A percentile compares a stretch with the other conserved stretches of the same genome.
phyloP scores from a whole-genome alignment of 768 basidiomycete species.

The Boletus vermiculosoides region DNA sequence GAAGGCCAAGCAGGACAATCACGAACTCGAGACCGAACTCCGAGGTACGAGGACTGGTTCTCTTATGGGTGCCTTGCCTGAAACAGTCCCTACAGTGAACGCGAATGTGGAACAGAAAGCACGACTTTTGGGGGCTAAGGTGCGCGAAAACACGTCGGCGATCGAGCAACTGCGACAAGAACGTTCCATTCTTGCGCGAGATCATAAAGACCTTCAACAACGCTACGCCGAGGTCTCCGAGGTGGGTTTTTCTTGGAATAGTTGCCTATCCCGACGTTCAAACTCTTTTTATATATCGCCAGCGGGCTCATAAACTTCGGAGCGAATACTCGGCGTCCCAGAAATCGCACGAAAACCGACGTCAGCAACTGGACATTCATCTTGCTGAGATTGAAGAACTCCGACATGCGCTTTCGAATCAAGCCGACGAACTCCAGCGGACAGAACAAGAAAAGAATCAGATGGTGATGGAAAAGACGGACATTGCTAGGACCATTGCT shows the following conservation, averaged over 20 bases:
- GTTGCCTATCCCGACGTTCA: neutral
- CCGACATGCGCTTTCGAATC: constrained; percentile 59
- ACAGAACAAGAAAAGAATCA: constrained; percentile 64
- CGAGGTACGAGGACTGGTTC: constrained; percentile 47
- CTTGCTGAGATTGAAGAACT: constrained; percentile 75
- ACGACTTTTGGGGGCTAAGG: constrained; percentile 62
- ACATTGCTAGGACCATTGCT: constrained; percentile 65
- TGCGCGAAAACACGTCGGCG: constrained; percentile 64
- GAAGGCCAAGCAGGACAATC: constrained; percentile 69
- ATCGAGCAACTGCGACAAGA: constrained; percentile 79
- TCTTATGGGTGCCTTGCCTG: neutral
- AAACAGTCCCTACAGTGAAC: constrained; percentile 43
- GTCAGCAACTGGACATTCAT: constrained; percentile 71
- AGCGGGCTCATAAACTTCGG: constrained; percentile 63
- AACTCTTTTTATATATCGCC: neutral
- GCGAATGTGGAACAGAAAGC: constrained; percentile 71
- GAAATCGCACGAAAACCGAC: constrained; percentile 65
- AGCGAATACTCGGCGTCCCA: constrained; percentile 60
- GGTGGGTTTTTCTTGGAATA: constrained; percentile 38
- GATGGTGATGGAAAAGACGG: constrained; percentile 59
- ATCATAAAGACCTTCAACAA: constrained; percentile 73
- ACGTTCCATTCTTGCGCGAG: constrained; percentile 61
- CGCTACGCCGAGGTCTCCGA: constrained; percentile 65
- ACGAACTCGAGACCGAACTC: constrained; percentile 70
- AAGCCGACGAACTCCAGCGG: constrained; percentile 60